Evolutionary conservation across 2,329 filamentous ascomycete genomes (phyloP), one percentile per base, ranked within the genome.

Genomic region (Penicillium sclerotigenum): DNA sequence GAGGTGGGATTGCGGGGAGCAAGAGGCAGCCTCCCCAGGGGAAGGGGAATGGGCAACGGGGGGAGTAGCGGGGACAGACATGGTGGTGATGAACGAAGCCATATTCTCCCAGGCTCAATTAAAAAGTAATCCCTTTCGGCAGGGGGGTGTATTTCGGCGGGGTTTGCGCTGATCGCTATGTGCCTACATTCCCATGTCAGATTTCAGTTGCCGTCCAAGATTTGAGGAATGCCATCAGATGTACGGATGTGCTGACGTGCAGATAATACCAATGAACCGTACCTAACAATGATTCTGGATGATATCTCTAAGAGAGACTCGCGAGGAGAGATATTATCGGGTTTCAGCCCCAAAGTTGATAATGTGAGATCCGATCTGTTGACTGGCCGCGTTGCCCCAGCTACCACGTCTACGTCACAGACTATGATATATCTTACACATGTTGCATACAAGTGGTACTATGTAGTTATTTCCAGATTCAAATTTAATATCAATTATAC

Each of bases 61-160:
- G 71, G 73, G 71, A 57, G 59, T 60, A 67, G 65, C 68, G 71
- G 74, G 73, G 62, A 89, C 87, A 78, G 80, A 90, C 87, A 90
- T 89, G 73, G 89, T 91, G 65, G 87, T 90, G 71, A 91, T 87
- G 78, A 91, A 89, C 64, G 87, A 88, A 71, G 87, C 83, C 88
- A 90, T 91, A 29, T 58, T 52, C 47, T 48, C 28, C 59, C 33
- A 50, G 48, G 16, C 42, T 43, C 14, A 22, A 40, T 4, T 20
- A 28, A 49, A 31, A 14, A 42, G 37, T 20, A 41, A 36, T 43
- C 37, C 56, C 47, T 52, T 37, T 59, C 49, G 58, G 52, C 57
- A 59, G 46, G 53, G 53, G 52, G 54, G 50, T 41, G 45, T 61
- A 54, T 62, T 59, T 58, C 34, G 62, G 62, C 52, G 59, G 56